Evolutionary conservation across 352 stramenopile genomes (phyloP).

Genomic region (Phytophthora fragariaefolia): DNA sequence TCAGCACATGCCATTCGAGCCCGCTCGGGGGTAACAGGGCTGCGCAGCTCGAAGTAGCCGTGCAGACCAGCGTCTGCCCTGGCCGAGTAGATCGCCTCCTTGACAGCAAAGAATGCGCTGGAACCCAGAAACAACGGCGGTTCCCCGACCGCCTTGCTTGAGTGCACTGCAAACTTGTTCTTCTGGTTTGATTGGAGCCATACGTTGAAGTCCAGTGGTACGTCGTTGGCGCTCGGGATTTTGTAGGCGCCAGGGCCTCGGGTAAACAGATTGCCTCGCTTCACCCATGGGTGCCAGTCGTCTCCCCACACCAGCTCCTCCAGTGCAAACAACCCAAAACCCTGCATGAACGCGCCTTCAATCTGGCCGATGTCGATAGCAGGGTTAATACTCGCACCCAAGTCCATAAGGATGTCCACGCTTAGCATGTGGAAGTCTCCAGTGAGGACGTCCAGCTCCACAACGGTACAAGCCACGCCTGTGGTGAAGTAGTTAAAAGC

Average conservation of each 20-base stretch:
- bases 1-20: constrained; percentile 87
- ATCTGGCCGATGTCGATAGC: constrained; percentile 98
- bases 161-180: constrained; percentile 96
- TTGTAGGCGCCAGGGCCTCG: constrained; percentile 96
- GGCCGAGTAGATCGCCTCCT: constrained; percentile 92
- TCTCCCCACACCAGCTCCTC: constrained; percentile 96
- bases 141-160: constrained; percentile 96
- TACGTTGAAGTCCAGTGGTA: constrained; percentile 95
- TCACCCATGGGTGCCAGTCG: constrained; percentile 94
- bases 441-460: constrained; percentile 96
- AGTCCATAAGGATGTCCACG: constrained; percentile 91
- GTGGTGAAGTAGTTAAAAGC: constrained; percentile 98
- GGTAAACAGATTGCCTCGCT: constrained; percentile 93
- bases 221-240: constrained; percentile 97
- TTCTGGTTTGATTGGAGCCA: constrained; percentile 93
- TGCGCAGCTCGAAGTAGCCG: constrained; percentile 76
- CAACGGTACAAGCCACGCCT: constrained; percentile 91
- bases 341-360: constrained; percentile 97
- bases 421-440: constrained; percentile 91
- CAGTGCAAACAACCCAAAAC: constrained; percentile 94
- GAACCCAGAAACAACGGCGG: constrained; percentile 95
- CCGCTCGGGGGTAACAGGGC: constrained; percentile 82
- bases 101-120: constrained; percentile 96
- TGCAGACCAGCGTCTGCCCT: constrained; percentile 67
- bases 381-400: constrained; percentile 96